Conservation (phyloP, 2,329 filamentous ascomycete species). For the Trichoderma citrinoviride region DNA sequence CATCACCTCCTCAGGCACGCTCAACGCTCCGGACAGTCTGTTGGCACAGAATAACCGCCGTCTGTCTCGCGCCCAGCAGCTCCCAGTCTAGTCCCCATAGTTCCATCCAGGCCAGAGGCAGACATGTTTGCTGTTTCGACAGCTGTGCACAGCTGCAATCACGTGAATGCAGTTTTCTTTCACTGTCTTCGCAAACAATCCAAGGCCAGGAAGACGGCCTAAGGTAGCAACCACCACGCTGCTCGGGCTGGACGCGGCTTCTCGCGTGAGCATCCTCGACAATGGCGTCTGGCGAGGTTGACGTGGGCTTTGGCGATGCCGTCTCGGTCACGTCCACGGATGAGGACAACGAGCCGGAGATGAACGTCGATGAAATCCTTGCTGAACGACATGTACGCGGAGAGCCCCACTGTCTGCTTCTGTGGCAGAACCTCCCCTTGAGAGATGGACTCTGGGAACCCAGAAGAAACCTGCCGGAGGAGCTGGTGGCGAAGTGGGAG, state of each 20-base stretch:
- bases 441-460: conserved; percentile 52
- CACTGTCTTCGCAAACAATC: neutral
- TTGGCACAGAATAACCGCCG: no score
- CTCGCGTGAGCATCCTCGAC: neutral
- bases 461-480: conserved; percentile 39
- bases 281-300: conserved; percentile 10
- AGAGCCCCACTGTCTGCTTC: conserved; percentile 34
- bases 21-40: no score
- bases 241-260: neutral
- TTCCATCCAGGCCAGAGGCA: neutral
- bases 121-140: neutral
- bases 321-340: conserved; percentile 37
- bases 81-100: no score
- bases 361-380: conserved; percentile 51
- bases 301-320: conserved; percentile 27
- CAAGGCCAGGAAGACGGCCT: neutral
- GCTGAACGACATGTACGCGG: conserved; percentile 40
- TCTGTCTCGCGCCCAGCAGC: no score
- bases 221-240: neutral
- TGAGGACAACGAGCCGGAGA: conserved; percentile 41
- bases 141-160: neutral
- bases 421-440: conserved; percentile 39
- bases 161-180: neutral
- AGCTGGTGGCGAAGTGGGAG: conserved; percentile 45
- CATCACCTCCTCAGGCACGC: no score